Base-by-base conservation (phyloP, 2,329 filamentous ascomycete species). In the Colletotrichum sp. region DNA sequence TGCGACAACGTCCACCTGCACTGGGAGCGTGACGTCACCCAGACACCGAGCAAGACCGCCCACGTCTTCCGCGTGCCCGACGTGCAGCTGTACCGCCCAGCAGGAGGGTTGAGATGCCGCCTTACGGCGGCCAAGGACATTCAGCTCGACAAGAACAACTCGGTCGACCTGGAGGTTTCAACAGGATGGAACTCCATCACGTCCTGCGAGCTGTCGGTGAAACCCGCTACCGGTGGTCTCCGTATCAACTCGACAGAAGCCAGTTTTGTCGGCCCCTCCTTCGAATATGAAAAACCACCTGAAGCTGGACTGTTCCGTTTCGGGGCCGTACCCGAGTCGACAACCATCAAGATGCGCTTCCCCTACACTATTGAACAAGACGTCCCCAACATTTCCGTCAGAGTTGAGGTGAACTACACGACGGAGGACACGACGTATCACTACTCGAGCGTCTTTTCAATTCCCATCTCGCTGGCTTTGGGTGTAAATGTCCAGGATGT, bases 401-500 rank as follows among this genome's bases (percentile, higher is more conserved):
- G 93, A 77, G 85, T 96, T n/a, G 96, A 98, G 78, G 88, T 96
- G 12, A 89, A 87, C 1, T 98, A 97, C 81, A 90, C 90, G 3
- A 96, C 95, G 0, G 87, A 92, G 1, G 86, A 91, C 4, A 94
- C 93, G 4, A 88, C 86, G 9, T 95, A 95, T 78, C 88, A 89
- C 70, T 94, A 93, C 81, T 90, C 92, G 18, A 91, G 90, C 18
- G 88, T 89, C 9, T 90, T 91, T 24, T 91, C 89, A 5, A 89
- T 98, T 24, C 90, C 93, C 4, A 93, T 97, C 3, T 90, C 94
- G 2, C 88, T 99, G 6, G 95, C 95, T 0, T 89, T 99, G 5
- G 96, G 96, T 4, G 97, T 99, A 77, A 99, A 99, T 78, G 97
- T 99, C 7, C 96, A 99, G 81, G 97, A 99, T 80, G 92, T 98